Evolutionary conservation across 148 eudicot species (phyloP).

Genomic region (Amaranthus hypochondriacus): DNA sequence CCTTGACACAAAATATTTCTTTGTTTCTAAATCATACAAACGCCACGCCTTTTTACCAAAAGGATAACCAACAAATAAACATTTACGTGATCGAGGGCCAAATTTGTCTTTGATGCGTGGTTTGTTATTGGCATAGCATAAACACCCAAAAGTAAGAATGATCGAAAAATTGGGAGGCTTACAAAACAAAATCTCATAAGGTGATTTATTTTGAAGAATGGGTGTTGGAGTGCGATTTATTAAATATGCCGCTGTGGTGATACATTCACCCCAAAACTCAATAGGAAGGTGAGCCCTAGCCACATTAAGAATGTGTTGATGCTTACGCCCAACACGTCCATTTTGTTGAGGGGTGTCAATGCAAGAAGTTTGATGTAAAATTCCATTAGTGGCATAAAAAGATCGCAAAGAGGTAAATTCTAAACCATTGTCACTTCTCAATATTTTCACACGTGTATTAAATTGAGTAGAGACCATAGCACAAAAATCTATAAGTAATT

Average conservation of each 20-base stretch:
- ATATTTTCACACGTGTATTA: neutral
- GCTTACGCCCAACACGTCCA: too few species aligned
- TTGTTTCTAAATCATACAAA: neutral
- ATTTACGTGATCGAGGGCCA: neutral
- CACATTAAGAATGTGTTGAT: too few species aligned
- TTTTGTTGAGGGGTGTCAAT: too few species aligned
- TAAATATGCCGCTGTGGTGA: neutral
- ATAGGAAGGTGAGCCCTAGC: neutral
- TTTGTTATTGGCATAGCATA: neutral
- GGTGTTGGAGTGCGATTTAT: neutral
- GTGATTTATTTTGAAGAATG: neutral
- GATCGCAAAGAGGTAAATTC: neutral
- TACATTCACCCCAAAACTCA: slow-evolving; percentile 1
- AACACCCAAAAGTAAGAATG: neutral
- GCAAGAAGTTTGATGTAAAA: neutral
- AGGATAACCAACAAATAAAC: slow-evolving; percentile 3
- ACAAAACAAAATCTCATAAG: neutral
- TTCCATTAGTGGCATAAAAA: neutral
- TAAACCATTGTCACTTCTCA: neutral
- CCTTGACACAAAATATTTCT: neutral
- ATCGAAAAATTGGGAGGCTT: neutral
- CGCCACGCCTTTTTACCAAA: slow-evolving; percentile 3
- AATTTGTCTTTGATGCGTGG: neutral
- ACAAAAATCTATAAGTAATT: neutral
- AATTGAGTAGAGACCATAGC: slow-evolving; percentile 1